Base-by-base conservation (phyloP, 2,329 filamentous ascomycete genomes). In the Aureobasidium sp. region DNA sequence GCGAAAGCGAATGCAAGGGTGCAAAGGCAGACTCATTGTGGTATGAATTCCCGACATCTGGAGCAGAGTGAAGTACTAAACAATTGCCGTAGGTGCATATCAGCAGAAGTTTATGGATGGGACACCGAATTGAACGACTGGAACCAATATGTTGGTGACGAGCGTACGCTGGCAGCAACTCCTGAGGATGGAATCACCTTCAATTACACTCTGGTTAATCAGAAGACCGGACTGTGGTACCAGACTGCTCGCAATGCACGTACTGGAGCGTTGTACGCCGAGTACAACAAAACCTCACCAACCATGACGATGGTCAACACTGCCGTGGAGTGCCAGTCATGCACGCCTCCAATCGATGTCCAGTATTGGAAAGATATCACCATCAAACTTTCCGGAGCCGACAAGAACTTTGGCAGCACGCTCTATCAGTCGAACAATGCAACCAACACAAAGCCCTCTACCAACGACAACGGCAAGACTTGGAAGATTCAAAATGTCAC, bases 161-260 rank as follows among this genome's bases (percentile, higher is more conserved):
- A 66, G 39, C 65, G 60, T 7, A 68, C 67, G 5, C 61, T 67
- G 9, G 68, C 67, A 24, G 59, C 63, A 39, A 66, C 65, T 62
- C 66, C 65, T 32, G 63, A 63, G 6, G 66, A 68, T 46, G 68
- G 68, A 9, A 67, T 70, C 48, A 60, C 62, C n/a, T 63, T 70
- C 53, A 69, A 67, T 50, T 70, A 70, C 64, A 70, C 67, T 0
- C 65, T 71, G 9, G 59, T 66, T n/a, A 64, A 71, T 55, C 63
- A 65, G 32, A 44, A 59, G 10, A 67, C 59, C 10, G 66, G 68
- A 52, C 47, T 67, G n/a, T 70, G 69, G 69, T 61, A 62, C n/a
- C 68, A 69, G 41, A 51, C 32, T 17, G 51, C 50, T 34, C 36
- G 53, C n/a, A 48, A 64, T 29, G 50, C 50, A 8, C 48, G 50